Conservation (phyloP, 2,329 filamentous ascomycete species). For the Hypoxylon sp. region DNA sequence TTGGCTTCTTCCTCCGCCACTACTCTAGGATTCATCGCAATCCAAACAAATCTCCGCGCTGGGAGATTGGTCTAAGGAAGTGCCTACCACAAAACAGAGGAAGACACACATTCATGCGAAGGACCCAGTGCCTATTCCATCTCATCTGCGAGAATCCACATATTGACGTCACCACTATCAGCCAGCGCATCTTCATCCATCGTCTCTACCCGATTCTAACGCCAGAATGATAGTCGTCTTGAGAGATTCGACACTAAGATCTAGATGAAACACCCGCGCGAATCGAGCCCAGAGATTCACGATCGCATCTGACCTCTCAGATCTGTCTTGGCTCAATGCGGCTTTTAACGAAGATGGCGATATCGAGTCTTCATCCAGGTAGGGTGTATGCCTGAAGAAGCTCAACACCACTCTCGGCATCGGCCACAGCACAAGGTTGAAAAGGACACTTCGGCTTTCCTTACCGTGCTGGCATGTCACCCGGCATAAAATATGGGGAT, state of each 20-base stretch:
- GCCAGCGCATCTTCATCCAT: constrained; percentile 24
- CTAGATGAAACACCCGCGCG: constrained; percentile 10
- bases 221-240: constrained; percentile 4
- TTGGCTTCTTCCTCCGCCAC: constrained; percentile 38
- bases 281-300: constrained; percentile 12
- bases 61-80: constrained; percentile 21
- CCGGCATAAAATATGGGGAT: constrained; percentile 26
- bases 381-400: constrained; percentile 17
- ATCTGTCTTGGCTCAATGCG: constrained; percentile 1
- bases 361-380: neutral
- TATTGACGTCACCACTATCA: constrained; percentile 36
- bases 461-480: constrained; percentile 14
- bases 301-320: neutral
- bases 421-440: constrained; percentile 22
- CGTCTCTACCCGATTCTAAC: constrained; percentile 14
- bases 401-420: constrained; percentile 17
- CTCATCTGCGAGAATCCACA: constrained; percentile 36
- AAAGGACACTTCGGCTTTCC: constrained; percentile 18
- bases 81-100: constrained; percentile 10
- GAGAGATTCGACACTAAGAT: constrained; percentile 2
- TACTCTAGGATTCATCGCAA: constrained; percentile 27
- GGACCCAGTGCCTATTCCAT: constrained; percentile 31
- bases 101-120: constrained; percentile 22
- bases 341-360: neutral
- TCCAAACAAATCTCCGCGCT: constrained; percentile 16